Conservation (phyloP, 2,329 filamentous ascomycete genomes). For the Fusarium fujikuroi region DNA sequence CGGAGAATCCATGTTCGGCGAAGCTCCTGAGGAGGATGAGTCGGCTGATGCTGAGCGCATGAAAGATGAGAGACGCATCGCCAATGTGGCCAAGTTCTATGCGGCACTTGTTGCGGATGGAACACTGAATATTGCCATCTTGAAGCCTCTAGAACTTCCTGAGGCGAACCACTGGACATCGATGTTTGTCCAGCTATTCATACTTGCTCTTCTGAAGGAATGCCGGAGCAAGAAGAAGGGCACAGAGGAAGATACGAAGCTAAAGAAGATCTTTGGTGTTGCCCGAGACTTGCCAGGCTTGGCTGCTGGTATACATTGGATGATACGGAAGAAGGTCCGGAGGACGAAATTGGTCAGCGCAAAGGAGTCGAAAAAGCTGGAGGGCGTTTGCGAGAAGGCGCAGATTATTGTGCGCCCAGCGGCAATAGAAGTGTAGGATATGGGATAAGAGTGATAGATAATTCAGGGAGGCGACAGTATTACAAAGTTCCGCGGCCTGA, state of each 20-base stretch:
- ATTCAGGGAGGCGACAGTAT: background rate
- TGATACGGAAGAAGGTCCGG: conserved; percentile 78
- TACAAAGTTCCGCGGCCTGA: background rate
- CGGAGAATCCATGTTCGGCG: conserved; percentile 81
- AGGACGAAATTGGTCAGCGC: conserved; percentile 67
- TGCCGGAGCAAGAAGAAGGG: conserved; percentile 58
- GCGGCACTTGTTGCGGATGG: conserved; percentile 61
- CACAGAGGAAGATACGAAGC: conserved; percentile 62
- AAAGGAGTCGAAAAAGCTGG: conserved; percentile 60
- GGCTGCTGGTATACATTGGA: conserved; percentile 79
- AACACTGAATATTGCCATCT: conserved; percentile 58
- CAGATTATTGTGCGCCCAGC: conserved; percentile 44
- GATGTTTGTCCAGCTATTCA: conserved; percentile 81
- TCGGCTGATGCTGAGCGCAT: conserved; percentile 59
- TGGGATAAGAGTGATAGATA: background rate
- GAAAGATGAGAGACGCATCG: conserved; percentile 61
- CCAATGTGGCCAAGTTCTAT: conserved; percentile 66
- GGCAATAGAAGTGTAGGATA: conserved; percentile 24
- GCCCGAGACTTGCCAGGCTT: conserved; percentile 74
- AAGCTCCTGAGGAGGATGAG: conserved; percentile 67
- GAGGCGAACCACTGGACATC: conserved; percentile 81
- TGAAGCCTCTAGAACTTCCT: conserved; percentile 80
- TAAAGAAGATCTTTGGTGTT: conserved; percentile 74
- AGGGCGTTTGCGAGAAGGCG: conserved; percentile 49
- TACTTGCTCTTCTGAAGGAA: conserved; percentile 79